A percentile compares a stretch with the other conserved stretches of the same genome.
These are phyloP conservation scores for Huntiella savannae DNA, from an alignment of 2,329 filamentous ascomycete genomes.

Conservation along the genomic window DNA sequence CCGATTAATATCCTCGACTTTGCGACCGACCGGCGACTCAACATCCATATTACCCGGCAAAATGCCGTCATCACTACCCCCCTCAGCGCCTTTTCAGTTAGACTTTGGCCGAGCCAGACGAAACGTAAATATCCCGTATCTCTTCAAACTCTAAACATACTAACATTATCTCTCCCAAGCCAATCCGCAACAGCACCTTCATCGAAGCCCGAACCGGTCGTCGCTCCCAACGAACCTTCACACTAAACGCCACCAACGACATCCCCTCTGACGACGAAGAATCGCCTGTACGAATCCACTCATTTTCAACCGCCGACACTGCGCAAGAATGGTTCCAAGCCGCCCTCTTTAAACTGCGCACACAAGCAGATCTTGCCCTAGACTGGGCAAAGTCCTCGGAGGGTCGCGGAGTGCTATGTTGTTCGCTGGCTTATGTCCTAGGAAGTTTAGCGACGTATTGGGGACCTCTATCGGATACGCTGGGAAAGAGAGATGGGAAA, in stretches of 20 bases:
- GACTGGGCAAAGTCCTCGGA: conserved; percentile 50
- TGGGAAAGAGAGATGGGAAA: conserved; percentile 77
- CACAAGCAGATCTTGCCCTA: conserved; percentile 25
- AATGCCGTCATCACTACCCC: conserved; percentile 5
- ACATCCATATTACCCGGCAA: background rate
- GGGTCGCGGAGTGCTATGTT: conserved; percentile 72
- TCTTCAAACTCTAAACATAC: background rate
- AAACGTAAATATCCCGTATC: background rate
- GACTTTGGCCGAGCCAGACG: background rate
- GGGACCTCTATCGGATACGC: conserved; percentile 47
- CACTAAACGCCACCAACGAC: conserved; percentile 28
- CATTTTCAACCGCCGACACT: conserved; percentile 20
- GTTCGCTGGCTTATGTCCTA: conserved; percentile 71
- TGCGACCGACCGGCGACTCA: too few species aligned
- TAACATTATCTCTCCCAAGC: conserved; percentile 22
- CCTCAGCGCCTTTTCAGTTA: background rate
- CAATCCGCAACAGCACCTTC: conserved; percentile 70
- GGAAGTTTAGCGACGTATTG: conserved; percentile 77
- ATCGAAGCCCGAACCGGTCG: conserved; percentile 75
- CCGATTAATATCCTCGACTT: too few species aligned
- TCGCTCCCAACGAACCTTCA: conserved; percentile 62
- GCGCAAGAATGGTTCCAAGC: conserved; percentile 19
- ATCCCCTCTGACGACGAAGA: conserved; percentile 16
- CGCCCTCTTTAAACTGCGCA: conserved; percentile 20
- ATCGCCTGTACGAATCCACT: conserved; percentile 18